phyloP scores from a whole-genome alignment of 768 basidiomycete species.

The Hygrophorus pudorinus region DNA sequence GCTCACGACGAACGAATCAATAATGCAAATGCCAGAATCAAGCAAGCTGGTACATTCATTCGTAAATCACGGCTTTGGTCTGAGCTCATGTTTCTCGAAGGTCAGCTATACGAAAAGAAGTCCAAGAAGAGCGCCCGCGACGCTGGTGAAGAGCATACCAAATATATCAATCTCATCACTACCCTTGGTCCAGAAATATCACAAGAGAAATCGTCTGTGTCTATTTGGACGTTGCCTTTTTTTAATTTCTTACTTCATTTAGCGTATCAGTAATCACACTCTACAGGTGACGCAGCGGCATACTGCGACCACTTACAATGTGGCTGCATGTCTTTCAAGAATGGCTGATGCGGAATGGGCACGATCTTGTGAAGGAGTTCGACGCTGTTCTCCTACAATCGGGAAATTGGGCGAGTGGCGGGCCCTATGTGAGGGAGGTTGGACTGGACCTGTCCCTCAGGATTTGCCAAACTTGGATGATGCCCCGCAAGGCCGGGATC shows the following conservation, averaged over 20 bases:
- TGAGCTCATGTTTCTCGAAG: conserved; percentile 23
- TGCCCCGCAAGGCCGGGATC: background rate
- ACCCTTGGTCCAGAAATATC: conserved; percentile 69
- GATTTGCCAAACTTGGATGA: conserved; percentile 28
- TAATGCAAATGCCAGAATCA: conserved; percentile 60
- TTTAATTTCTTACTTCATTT: background rate
- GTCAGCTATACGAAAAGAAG: conserved; percentile 70
- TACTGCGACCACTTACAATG: conserved; percentile 41
- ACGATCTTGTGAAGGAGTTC: conserved; percentile 60
- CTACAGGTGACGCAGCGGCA: conserved; percentile 54
- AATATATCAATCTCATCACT: conserved; percentile 67
- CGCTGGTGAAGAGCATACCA: conserved; percentile 62
- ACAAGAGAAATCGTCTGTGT: conserved; percentile 66
- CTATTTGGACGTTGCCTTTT: background rate
- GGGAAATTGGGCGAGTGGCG: conserved; percentile 68
- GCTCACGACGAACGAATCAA: conserved; percentile 62
- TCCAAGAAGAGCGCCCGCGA: conserved; percentile 63
- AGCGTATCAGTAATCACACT: conserved; percentile 50
- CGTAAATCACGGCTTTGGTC: background rate
- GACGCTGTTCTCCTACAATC: conserved; percentile 54
- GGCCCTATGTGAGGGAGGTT: conserved; percentile 66
- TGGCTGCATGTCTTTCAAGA: conserved; percentile 57
- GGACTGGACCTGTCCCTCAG: conserved; percentile 43
- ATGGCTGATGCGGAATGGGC: conserved; percentile 78
- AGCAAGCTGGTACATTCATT: conserved; percentile 51